Base-by-base conservation (phyloP, 257 asterid genomes). In the Rehmannia glutinosa region DNA sequence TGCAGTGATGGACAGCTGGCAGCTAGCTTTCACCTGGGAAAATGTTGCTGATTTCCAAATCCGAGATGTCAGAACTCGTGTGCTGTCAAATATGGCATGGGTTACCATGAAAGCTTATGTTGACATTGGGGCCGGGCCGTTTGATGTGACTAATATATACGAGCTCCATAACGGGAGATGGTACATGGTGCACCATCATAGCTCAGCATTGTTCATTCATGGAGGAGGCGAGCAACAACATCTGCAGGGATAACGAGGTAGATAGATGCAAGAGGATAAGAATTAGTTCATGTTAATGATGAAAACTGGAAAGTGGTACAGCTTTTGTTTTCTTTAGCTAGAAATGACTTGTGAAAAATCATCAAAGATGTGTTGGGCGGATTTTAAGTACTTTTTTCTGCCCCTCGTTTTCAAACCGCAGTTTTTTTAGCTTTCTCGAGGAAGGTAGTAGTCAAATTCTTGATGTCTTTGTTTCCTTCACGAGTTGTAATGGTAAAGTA, bases 101-200 rank as follows among this genome's bases (percentile, higher is more conserved):
- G 96, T 93, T 5, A 88, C 97, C 60, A 90, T 88, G 99, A 90
- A 86, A 75, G 99, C 88, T 25, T 82, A 70, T 49, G 71, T 86
- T 20, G 86, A 84, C 74, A 68, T 82, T 42, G 90, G 74, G 15
- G 38, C 76, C 3, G 82, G 87, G 13, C 79, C 88, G 15, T 87
- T 84, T 72, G 62, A 67, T 8, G 69, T 93, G 75, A 85, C 97
- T 32, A 93, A 88, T 38, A 16, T 88, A 33, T 93, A 71, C 30
- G 99, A 93, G 76, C 75, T 85, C 73, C 95, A 86, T 56, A 80
- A 73, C 1, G 97, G 96, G 66, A 85, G 96, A 72, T 93, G 99
- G 99, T 81, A 70, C 83, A 78, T 93, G 91, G 97, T 93, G 72
- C 99, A 93, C 85, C 96, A 93, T 76, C 99, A 93, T 82, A 80